These are phyloP conservation scores for Clohesyomyces aquaticus DNA, from an alignment of 495 filamentous ascomycete species.

Conservation along the genomic window DNA sequence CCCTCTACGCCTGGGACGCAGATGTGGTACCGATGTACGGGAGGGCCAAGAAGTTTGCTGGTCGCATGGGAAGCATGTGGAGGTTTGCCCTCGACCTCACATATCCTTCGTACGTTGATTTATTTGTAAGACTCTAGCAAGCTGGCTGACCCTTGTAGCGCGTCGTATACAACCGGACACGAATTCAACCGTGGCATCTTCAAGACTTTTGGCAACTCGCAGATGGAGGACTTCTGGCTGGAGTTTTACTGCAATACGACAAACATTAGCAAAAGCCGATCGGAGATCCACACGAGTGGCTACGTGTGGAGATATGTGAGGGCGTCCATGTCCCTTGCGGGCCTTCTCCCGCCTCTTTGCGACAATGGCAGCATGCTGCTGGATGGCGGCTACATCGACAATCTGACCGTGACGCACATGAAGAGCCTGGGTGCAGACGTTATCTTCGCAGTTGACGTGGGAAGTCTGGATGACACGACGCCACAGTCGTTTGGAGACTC, in stretches of 20 bases:
- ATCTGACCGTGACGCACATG: constrained; percentile 96
- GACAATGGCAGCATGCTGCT: constrained; percentile 96
- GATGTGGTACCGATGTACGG: constrained; percentile 97
- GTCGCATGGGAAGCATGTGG: constrained; percentile 97
- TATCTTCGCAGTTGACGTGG: constrained; percentile 95
- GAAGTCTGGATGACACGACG: constrained; percentile 83
- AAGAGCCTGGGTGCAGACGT: constrained; percentile 88
- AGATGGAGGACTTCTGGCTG: constrained; percentile 99
- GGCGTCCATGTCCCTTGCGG: constrained; percentile 94
- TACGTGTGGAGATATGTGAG: constrained; percentile 97
- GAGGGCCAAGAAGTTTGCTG: constrained; percentile 93
- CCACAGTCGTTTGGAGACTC: constrained; percentile 92
- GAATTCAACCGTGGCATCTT: constrained; percentile 99
- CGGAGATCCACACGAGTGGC: constrained; percentile 89
- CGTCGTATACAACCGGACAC: constrained; percentile 94
- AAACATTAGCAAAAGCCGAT: constrained; percentile 87
- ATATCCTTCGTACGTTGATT: constrained; percentile 68
- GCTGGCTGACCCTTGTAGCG: constrained; percentile 33
- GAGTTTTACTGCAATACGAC: constrained; percentile 99
- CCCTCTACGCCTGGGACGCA: constrained; percentile 91
- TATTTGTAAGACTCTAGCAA: constrained; percentile 41
- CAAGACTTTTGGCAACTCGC: constrained; percentile 93
- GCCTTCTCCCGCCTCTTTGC: constrained; percentile 88
- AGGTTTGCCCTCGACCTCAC: constrained; percentile 93
- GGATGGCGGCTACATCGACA: constrained; percentile 96